Percentiles rank a stretch among this genome's conserved stretches.
phyloP scores from a whole-genome alignment of 2,329 filamentous ascomycete genomes.

The Biscogniauxia sp. region DNA sequence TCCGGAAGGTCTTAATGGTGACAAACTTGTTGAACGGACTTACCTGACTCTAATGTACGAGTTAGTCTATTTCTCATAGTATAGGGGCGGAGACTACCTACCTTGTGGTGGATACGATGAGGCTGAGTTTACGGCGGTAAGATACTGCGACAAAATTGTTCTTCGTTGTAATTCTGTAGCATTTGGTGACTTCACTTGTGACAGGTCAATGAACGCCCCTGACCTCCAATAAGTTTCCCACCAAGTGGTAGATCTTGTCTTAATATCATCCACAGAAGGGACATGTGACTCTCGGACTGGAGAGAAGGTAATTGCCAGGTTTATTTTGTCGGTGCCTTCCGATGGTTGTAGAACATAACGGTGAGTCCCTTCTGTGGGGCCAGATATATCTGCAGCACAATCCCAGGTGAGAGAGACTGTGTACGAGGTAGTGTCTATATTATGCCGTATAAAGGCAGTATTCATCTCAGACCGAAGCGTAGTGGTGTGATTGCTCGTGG shows the following conservation, averaged over 20 bases:
- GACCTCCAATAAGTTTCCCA: slow-evolving; percentile 50
- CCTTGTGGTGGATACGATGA: slow-evolving; percentile 48
- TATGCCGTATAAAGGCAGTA: slow-evolving; percentile 41
- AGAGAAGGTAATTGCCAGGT: slow-evolving; percentile 35
- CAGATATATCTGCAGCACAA: slow-evolving; percentile 31
- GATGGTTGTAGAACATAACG: slow-evolving; percentile 39
- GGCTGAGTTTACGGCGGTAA: slow-evolving; percentile 51
- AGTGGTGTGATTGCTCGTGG: slow-evolving; percentile 43
- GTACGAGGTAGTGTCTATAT: slow-evolving; percentile 43
- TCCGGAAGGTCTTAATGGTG: background rate
- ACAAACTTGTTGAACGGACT: slow-evolving; percentile 6
- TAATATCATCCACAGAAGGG: slow-evolving; percentile 27
- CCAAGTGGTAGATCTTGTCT: slow-evolving; percentile 37
- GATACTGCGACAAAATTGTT: slow-evolving; percentile 52
- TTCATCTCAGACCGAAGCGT: slow-evolving; percentile 27
- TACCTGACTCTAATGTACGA: slow-evolving; percentile 19
- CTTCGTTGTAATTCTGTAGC: slow-evolving; percentile 51
- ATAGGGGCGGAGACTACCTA: slow-evolving; percentile 8
- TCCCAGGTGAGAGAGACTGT: slow-evolving; percentile 40
- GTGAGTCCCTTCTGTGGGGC: slow-evolving; percentile 38
- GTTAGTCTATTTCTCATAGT: slow-evolving; percentile 5
- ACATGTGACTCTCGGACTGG: slow-evolving; percentile 21
- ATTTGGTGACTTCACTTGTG: slow-evolving; percentile 36
- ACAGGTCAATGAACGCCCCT: slow-evolving; percentile 52
- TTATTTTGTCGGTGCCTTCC: slow-evolving; percentile 24